Base-by-base conservation (phyloP, 1,284 basidiomycete species). In the Erythrobasidium hasegawianum region DNA sequence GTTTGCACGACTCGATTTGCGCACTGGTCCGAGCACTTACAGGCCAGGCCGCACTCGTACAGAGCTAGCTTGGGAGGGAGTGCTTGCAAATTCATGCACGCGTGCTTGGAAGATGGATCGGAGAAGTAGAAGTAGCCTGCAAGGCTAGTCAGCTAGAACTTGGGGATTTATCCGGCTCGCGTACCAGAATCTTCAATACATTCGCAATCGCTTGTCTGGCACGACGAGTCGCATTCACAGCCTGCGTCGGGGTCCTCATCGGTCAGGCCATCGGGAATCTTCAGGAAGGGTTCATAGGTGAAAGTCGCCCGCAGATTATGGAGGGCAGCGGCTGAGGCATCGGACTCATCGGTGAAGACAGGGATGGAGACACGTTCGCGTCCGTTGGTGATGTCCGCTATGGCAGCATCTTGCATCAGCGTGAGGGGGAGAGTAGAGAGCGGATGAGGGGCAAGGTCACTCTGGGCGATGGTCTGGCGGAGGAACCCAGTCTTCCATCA, bases 141-240 rank as follows among this genome's bases (percentile, higher is more conserved):
- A 24, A n/a, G n/a, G n/a, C n/a, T n/a, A n/a, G n/a, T n/a, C n/a
- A n/a, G n/a, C n/a, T n/a, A n/a, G n/a, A n/a, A n/a, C 38, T 29
- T n/a, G 16, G 26, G 11, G 22, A 14, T n/a, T 38, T 14, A 22
- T 14, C 1, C 26, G 40, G 20, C 14, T 41, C n/a, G 16, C 62
- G 7, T 41, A 65, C 62, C 62, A 39, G 53, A 20, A 43, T 65
- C 56, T 18, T 57, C 39, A 18, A 65, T 41, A 49, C 62, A 65
- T 11, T 47, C 56, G 41, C 62, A 65, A 11, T 65, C 62, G 22
- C 45, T 52, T 13, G 24, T 58, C 13, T 26, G 14, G 50, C 50
- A 53, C 16, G n/a, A 16, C 9, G 20, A 8, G 9, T 7, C 18
- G 16, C 50, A 53, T 8, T 27, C 26, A 26, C 50, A 53, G 50